These are phyloP conservation scores for Pseudonectria buxi DNA, from an alignment of 2,329 filamentous ascomycete species.

Conservation along the genomic window DNA sequence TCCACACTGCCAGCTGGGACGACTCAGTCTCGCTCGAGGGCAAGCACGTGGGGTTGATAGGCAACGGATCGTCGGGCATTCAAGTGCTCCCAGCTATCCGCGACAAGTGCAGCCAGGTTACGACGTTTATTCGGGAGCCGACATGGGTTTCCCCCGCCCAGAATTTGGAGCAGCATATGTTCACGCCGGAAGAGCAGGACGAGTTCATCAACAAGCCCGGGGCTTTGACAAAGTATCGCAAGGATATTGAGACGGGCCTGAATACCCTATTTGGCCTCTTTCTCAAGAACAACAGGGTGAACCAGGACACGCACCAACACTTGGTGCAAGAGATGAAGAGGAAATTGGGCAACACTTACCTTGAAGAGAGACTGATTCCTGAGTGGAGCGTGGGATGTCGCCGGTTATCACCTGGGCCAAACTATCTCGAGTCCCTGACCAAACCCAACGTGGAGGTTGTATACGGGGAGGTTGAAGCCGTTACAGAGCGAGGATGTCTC, in stretches of 20 bases:
- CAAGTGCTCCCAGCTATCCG: constrained; percentile 42
- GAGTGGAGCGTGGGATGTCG: constrained; percentile 41
- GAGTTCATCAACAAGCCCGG: constrained; percentile 35
- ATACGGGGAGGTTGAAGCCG: constrained; percentile 26
- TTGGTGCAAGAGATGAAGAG: constrained; percentile 34
- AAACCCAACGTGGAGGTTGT: constrained; percentile 42
- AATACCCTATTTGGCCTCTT: constrained; percentile 42
- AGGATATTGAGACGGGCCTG: constrained; percentile 37
- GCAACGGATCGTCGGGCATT: constrained; percentile 38
- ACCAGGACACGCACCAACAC: constrained; percentile 32
- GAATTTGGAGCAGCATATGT: constrained; percentile 37
- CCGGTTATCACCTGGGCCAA: constrained; percentile 43
- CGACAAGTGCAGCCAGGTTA: constrained; percentile 33
- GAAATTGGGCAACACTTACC: constrained; percentile 35
- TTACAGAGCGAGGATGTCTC: constrained; percentile 41
- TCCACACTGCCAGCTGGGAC: constrained; percentile 50
- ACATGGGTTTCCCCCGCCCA: constrained; percentile 42
- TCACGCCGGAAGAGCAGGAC: constrained; percentile 31
- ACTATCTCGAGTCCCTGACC: constrained; percentile 41
- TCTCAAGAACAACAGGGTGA: constrained; percentile 33
- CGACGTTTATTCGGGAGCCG: constrained; percentile 43
- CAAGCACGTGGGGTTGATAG: constrained; percentile 36
- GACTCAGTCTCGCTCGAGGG: constrained; percentile 31
- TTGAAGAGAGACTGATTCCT: constrained; percentile 46
- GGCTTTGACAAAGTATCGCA: constrained; percentile 33